Percentiles rank a stretch among this genome's conserved stretches.
These are phyloP conservation scores for Isoetes taiwanensis DNA, from an alignment of 75 land plant species.

Conservation along the genomic window DNA sequence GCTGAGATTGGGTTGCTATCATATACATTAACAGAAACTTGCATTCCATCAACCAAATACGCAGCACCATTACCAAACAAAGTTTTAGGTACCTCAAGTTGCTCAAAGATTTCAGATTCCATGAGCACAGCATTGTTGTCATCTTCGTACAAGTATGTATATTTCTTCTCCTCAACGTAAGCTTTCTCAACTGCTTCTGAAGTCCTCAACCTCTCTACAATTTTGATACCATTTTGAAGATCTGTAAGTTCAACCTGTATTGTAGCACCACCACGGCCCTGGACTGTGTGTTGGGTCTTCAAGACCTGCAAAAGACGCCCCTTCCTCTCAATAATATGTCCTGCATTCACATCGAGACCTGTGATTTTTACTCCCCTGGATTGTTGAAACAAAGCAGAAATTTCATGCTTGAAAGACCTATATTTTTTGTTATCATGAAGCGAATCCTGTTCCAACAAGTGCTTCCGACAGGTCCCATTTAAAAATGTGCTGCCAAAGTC, in stretches of 20 bases:
- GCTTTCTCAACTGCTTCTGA: slow-evolving; percentile 84
- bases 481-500: no score
- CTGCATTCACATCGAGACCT: no score
- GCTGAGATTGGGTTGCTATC: slow-evolving; percentile 73
- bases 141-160: slow-evolving; percentile 59
- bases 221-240: slow-evolving; percentile 72
- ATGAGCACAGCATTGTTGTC: slow-evolving; percentile 44
- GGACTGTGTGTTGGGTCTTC: not conserved
- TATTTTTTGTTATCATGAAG: no score
- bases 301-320: not conserved
- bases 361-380: no score
- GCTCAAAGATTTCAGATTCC: slow-evolving; percentile 87
- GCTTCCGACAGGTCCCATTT: no score
- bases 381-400: no score
- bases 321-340: not conserved
- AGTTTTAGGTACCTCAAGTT: slow-evolving; percentile 50
- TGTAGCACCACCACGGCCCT: no score
- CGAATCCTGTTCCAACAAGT: no score
- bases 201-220: slow-evolving; percentile 65
- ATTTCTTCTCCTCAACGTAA: slow-evolving; percentile 54
- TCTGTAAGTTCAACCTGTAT: slow-evolving; percentile 78
- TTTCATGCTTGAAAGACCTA: no score
- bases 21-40: slow-evolving; percentile 39
- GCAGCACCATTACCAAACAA: slow-evolving; percentile 63
- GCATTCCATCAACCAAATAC: slow-evolving; percentile 78